These are phyloP conservation scores for Pseudogymnoascus sp. DNA, from an alignment of 2,329 filamentous ascomycete genomes.

Conservation along the genomic window DNA sequence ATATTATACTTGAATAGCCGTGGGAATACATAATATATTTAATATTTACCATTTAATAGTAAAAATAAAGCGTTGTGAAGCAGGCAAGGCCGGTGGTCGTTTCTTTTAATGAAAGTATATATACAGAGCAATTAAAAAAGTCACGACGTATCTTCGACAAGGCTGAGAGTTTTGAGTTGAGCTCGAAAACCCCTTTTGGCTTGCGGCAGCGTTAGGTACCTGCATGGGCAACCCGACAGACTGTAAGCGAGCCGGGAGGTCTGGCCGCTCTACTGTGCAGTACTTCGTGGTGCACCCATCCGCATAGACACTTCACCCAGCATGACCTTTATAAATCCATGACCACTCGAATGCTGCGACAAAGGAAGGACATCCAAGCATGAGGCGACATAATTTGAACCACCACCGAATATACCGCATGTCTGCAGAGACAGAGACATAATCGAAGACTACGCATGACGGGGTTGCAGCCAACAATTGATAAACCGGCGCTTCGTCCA, in stretches of 20 bases:
- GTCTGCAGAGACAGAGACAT: neutral
- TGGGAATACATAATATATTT: neutral
- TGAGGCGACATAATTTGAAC: neutral
- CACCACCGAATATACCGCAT: neutral
- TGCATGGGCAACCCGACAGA: slow-evolving; percentile 5
- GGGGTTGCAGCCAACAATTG: neutral
- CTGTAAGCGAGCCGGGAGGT: slow-evolving; percentile 6
- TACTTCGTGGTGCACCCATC: neutral
- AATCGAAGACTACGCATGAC: neutral
- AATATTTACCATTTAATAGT: no score
- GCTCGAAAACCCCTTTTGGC: slow-evolving; percentile 5
- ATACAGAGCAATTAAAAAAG: neutral
- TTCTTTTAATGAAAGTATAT: neutral
- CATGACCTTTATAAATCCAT: neutral
- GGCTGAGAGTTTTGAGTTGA: neutral
- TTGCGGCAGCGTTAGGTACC: slow-evolving; percentile 2
- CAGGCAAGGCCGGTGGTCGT: neutral
- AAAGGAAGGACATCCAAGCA: neutral
- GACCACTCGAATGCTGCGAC: slow-evolving; percentile 2
- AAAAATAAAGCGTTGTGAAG: neutral
- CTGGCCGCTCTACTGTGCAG: slow-evolving; percentile 1
- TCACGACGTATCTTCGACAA: slow-evolving; percentile 3
- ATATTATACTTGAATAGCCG: neutral
- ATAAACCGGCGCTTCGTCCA: slow-evolving; percentile 9
- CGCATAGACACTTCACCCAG: slow-evolving; percentile 3